Evolutionary conservation across 1,284 basidiomycete species (phyloP), one percentile per base, ranked within the genome.

Genomic region (Trametes versicolor): DNA sequence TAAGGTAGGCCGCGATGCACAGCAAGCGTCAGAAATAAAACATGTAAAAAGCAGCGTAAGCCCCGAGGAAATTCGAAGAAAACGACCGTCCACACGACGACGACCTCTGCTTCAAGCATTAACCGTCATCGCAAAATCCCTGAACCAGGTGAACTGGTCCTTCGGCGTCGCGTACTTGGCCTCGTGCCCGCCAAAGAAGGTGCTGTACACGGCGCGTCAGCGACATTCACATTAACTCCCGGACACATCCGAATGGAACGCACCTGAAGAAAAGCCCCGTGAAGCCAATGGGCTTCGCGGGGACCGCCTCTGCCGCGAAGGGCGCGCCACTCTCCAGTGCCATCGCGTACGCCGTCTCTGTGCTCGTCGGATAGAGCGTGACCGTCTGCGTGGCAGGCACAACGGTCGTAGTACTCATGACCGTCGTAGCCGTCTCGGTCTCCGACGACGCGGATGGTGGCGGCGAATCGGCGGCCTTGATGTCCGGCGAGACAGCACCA

Each of bases 171-270:
- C 89, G 67, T 86, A 93, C 57, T 82, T 72, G 6, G 77, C 70
- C 6, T 86, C 86, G 66, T 93, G 90, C 0, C 91, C 92, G 25
- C 92, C 92, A 72, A 94, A 94, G 78, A 94, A 94, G 5, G 92
- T 92, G 71, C 91, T 93, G 64, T 7, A 43, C 17, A 17, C 6
- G 25, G n/a, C 52, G 32, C 21, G 13, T 19, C 29, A 50, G 17
- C 37, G 52, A 37, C 4, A 9, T 13, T 2, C 37, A 27, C 0
- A 32, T 4, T n/a, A 34, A 50, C n/a, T n/a, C n/a, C n/a, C n/a
- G n/a, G 23, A 27, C 49, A 21, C 36, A n/a, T 7, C 9, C 4
- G 43, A 8, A 21, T 9, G 19, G 25, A 25, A 60, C 76, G 9
- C 74, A 88, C 90, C 91, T 92, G 78, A 93, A 93, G 77, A 93